These are phyloP conservation scores for Firmiana major DNA, from an alignment of 345 rosid species.

Conservation along the genomic window DNA sequence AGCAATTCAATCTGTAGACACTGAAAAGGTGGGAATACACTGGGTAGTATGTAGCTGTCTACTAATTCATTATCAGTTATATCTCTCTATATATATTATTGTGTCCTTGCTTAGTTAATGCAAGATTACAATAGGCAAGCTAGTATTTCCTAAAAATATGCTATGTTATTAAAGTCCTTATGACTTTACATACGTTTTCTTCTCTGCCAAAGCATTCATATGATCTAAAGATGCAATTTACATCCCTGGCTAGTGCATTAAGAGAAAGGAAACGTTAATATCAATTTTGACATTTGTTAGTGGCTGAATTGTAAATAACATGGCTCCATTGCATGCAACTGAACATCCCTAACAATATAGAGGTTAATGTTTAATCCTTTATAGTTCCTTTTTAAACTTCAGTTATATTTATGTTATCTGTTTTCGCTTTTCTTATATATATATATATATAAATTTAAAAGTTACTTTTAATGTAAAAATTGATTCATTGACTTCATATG, in stretches of 20 bases:
- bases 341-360: not conserved
- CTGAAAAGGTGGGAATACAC: slow-evolving; percentile 52
- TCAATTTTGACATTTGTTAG: no score
- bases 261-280: not conserved
- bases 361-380: not conserved
- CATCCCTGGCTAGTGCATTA: no score
- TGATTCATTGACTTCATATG: slow-evolving; percentile 18
- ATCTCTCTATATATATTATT: not conserved
- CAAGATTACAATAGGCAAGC: not conserved
- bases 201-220: not conserved
- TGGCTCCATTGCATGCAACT: not conserved
- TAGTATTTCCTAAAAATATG: not conserved
- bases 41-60: not conserved
- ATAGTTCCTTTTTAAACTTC: not conserved
- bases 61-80: not conserved
- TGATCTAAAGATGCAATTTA: not conserved
- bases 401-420: not conserved
- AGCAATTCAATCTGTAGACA: slow-evolving; percentile 35
- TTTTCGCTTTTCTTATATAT: not conserved
- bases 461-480: not conserved
- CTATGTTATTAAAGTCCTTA: not conserved
- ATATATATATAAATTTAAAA: not conserved
- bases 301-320: not conserved
- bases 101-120: not conserved
- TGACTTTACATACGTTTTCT: not conserved